Percentiles rank a stretch among this genome's conserved stretches.
Evolutionary conservation across 2,329 filamentous ascomycete genomes (phyloP).

Genomic region (Exophiala calicioides): DNA sequence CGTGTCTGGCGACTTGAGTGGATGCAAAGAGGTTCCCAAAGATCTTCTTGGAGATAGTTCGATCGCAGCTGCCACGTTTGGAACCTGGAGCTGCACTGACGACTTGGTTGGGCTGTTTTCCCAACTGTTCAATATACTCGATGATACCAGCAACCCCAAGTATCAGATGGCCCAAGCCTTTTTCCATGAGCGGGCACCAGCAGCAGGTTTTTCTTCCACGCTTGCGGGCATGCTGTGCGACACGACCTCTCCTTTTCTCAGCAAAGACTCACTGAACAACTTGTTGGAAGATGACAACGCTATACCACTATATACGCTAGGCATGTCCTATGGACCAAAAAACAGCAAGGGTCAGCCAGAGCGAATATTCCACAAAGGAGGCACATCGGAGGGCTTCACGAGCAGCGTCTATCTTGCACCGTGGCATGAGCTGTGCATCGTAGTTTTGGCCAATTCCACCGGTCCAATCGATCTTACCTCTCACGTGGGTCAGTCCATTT

Average conservation of each 20-base stretch:
- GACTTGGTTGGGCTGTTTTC: not conserved
- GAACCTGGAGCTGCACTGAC: not conserved
- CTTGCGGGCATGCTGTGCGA: not conserved
- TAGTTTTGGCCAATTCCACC: not conserved
- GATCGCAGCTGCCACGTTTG: not conserved
- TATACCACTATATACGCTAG: not conserved
- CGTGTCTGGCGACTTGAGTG: not conserved
- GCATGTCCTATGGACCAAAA: not conserved
- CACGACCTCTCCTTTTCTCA: not conserved
- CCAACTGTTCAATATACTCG: not conserved
- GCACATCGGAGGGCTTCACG: not conserved
- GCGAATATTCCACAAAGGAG: not conserved
- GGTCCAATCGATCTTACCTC: not conserved
- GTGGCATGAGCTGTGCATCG: not conserved
- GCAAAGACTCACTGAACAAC: not conserved
- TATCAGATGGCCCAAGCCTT: not conserved
- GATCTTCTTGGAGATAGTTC: not conserved
- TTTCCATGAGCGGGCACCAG: not conserved
- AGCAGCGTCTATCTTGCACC: not conserved
- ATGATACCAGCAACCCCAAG: not conserved
- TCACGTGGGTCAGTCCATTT: not conserved
- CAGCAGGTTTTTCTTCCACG: not conserved
- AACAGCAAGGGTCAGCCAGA: not conserved
- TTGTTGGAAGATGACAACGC: not conserved
- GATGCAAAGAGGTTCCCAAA: not conserved